These are phyloP conservation scores for Neurospora sp. DNA, from an alignment of 495 filamentous ascomycete genomes.

Conservation along the genomic window DNA sequence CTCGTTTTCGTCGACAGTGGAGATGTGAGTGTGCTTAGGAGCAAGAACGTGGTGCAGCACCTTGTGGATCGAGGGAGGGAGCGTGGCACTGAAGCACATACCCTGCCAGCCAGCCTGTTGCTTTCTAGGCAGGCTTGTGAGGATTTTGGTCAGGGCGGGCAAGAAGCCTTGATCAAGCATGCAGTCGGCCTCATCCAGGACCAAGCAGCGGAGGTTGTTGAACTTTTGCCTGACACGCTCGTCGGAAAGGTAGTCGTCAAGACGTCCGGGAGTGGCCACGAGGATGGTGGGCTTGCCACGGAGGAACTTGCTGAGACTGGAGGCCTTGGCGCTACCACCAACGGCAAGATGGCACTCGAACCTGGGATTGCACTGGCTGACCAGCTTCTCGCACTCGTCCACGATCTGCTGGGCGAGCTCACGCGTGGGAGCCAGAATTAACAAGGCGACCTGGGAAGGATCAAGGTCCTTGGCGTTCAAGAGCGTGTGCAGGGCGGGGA, in stretches of 20 bases:
- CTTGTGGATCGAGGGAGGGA: conserved; percentile 83
- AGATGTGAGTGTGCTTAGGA: conserved; percentile 89
- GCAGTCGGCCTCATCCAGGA: conserved; percentile 88
- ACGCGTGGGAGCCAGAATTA: conserved; percentile 81
- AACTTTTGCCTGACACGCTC: conserved; percentile 71
- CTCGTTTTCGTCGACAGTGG: conserved; percentile 85
- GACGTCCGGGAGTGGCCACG: conserved; percentile 81
- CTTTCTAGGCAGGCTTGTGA: conserved; percentile 55
- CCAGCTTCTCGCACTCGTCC: conserved; percentile 61
- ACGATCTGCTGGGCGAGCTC: conserved; percentile 88
- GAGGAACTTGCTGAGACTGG: conserved; percentile 57
- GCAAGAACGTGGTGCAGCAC: conserved; percentile 94
- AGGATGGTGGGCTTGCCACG: conserved; percentile 67
- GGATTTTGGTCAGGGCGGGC: conserved; percentile 76
- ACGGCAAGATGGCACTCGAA: conserved; percentile 94
- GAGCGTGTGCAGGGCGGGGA: conserved; percentile 58
- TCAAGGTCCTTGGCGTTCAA: conserved; percentile 38
- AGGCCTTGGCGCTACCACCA: conserved; percentile 89
- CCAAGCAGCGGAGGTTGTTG: conserved; percentile 52
- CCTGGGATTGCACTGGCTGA: conserved; percentile 50
- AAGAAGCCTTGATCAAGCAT: conserved; percentile 96
- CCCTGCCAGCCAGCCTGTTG: conserved; percentile 53
- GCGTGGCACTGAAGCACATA: conserved; percentile 88
- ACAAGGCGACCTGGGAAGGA: conserved; percentile 40
- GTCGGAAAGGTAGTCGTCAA: conserved; percentile 81